Evolutionary conservation across 2,329 filamentous ascomycete genomes (phyloP).

Genomic region (Arthrobotrys pseudoclavata): DNA sequence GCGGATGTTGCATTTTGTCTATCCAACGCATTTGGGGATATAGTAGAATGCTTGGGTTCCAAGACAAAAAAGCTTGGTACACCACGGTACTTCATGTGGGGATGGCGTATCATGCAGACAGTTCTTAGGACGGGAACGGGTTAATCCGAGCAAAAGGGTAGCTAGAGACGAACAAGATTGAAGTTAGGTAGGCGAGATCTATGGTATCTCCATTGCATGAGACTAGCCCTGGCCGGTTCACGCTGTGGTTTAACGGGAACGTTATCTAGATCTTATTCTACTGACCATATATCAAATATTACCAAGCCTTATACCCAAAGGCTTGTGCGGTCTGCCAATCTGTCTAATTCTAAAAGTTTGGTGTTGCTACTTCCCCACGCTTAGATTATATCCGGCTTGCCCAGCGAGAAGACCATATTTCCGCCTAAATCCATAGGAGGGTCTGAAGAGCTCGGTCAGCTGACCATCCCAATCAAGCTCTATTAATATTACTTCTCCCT

Average conservation of each 20-base stretch:
- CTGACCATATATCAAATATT: background rate
- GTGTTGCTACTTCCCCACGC: background rate
- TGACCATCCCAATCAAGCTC: conserved; percentile 15
- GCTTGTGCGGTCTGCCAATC: background rate
- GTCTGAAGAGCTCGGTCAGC: conserved; percentile 21
- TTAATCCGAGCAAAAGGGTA: conserved; percentile 13
- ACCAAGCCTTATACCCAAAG: background rate
- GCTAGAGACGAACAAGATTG: background rate
- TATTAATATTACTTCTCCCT: conserved; percentile 1
- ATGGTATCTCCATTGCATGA: background rate
- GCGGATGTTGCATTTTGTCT: conserved; percentile 13
- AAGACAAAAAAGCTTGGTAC: conserved; percentile 12
- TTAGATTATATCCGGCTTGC: background rate
- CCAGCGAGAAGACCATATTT: conserved; percentile 8
- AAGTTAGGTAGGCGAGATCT: background rate
- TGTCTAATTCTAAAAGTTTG: background rate
- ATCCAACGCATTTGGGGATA: background rate
- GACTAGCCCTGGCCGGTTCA: background rate
- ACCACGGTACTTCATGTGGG: background rate
- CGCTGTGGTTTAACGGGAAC: background rate
- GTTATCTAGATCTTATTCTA: background rate
- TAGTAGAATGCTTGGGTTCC: background rate
- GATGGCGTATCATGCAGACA: background rate
- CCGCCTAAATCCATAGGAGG: conserved; percentile 19
- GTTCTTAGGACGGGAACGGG: background rate